Conservation (phyloP, 768 basidiomycete species). For the Tricholoma terreum region DNA sequence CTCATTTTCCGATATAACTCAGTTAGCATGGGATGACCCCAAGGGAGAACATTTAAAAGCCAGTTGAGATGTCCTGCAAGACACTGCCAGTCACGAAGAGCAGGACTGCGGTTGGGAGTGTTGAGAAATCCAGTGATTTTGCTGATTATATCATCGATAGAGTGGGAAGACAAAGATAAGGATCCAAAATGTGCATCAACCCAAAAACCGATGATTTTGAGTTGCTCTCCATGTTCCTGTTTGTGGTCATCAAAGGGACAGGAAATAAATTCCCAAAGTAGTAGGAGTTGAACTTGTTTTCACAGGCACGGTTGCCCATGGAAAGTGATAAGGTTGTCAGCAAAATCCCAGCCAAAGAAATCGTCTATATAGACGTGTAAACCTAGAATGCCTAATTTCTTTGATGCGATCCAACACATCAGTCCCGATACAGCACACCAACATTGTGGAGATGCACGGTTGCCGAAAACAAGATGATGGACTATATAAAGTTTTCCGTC, state of each 20-base stretch:
- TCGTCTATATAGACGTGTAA: constrained; percentile 29
- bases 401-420: constrained; percentile 22
- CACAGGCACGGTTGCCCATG: too few relatives aligned
- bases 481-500: neutral
- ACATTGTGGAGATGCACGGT: too few relatives aligned
- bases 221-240: constrained; percentile 18
- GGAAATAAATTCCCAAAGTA: constrained; percentile 22
- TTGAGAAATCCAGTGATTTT: too few relatives aligned
- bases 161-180: constrained; percentile 19
- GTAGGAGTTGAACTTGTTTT: constrained; percentile 23
- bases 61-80: too few relatives aligned
- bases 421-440: constrained; percentile 18
- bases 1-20: too few relatives aligned
- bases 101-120: too few relatives aligned
- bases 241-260: constrained; percentile 27
- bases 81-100: too few relatives aligned
- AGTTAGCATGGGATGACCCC: neutral
- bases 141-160: constrained; percentile 13
- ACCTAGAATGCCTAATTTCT: constrained; percentile 14
- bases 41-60: too few relatives aligned
- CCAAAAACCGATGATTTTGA: constrained; percentile 36
- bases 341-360: too few relatives aligned
- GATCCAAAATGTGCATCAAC: constrained; percentile 25
- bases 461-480: neutral
- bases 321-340: constrained; percentile 11